phyloP scores from a whole-genome alignment of 2,329 filamentous ascomycete genomes.

The Neonectria ditissima region DNA sequence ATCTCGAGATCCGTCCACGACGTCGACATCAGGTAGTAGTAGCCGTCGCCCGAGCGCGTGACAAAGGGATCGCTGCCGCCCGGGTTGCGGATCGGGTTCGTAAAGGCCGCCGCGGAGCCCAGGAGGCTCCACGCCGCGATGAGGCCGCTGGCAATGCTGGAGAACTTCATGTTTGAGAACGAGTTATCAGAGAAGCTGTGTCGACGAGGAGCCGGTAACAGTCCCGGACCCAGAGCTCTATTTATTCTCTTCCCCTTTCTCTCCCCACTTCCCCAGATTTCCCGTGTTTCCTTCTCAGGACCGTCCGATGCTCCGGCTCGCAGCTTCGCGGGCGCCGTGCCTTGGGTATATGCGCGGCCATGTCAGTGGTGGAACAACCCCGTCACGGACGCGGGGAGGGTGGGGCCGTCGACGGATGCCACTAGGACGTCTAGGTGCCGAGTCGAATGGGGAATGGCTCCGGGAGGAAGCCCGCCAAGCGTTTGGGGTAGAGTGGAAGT shows the following conservation, averaged over 20 bases:
- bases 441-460: slow-evolving; percentile 8
- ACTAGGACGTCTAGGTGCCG: background rate
- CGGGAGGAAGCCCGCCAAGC: background rate
- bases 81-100: slow-evolving; percentile 61
- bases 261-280: slow-evolving; percentile 14
- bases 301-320: background rate
- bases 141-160: slow-evolving; percentile 9
- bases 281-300: background rate
- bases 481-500: slow-evolving; percentile 2
- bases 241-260: slow-evolving; percentile 6
- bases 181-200: background rate
- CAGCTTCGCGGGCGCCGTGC: background rate
- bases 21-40: slow-evolving; percentile 67
- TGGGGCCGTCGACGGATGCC: slow-evolving; percentile 5
- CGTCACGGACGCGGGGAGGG: background rate
- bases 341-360: slow-evolving; percentile 9
- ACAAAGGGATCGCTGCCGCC: slow-evolving; percentile 66
- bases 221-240: background rate
- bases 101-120: slow-evolving; percentile 51
- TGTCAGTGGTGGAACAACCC: slow-evolving; percentile 28
- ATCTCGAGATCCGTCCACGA: slow-evolving; percentile 66
- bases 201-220: background rate
- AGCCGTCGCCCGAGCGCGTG: slow-evolving; percentile 59
- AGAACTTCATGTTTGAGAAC: slow-evolving; percentile 22
- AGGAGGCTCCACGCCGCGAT: slow-evolving; percentile 9